These are phyloP conservation scores for Apium graveolens DNA, from an alignment of 129 eudicot species.

Conservation along the genomic window DNA sequence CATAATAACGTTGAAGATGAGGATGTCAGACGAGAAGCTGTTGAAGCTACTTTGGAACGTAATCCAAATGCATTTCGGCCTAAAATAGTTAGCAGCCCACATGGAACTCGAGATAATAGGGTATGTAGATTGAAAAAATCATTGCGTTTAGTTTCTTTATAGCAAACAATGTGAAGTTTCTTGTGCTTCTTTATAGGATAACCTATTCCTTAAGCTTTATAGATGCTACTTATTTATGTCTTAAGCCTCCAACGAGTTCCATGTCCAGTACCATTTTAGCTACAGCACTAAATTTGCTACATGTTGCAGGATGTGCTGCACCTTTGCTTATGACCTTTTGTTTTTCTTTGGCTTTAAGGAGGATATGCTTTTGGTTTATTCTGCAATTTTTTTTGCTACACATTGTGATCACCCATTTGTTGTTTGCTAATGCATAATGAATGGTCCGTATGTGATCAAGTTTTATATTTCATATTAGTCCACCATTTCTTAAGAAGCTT, in stretches of 20 bases:
- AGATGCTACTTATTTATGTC: neutral
- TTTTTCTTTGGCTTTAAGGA: neutral
- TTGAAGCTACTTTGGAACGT: constrained; percentile 81
- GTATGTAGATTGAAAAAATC: constrained; percentile 20
- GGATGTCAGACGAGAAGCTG: constrained; percentile 82
- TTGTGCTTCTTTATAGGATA: neutral
- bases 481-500: neutral
- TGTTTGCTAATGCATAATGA: neutral
- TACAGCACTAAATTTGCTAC: neutral
- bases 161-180: neutral
- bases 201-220: neutral
- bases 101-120: constrained; percentile 56
- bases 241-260: neutral
- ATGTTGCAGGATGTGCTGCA: neutral
- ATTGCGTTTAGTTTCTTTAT: no score
- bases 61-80: constrained; percentile 96
- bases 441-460: neutral
- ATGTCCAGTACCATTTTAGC: neutral
- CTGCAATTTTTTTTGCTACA: neutral
- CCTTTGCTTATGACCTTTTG: neutral
- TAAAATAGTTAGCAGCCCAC: constrained; percentile 89
- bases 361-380: neutral
- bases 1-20: constrained; percentile 84
- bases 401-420: neutral
- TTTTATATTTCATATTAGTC: neutral